These are phyloP conservation scores for Globisporangium camurandrum DNA, from an alignment of 352 stramenopile species.

Conservation along the genomic window DNA sequence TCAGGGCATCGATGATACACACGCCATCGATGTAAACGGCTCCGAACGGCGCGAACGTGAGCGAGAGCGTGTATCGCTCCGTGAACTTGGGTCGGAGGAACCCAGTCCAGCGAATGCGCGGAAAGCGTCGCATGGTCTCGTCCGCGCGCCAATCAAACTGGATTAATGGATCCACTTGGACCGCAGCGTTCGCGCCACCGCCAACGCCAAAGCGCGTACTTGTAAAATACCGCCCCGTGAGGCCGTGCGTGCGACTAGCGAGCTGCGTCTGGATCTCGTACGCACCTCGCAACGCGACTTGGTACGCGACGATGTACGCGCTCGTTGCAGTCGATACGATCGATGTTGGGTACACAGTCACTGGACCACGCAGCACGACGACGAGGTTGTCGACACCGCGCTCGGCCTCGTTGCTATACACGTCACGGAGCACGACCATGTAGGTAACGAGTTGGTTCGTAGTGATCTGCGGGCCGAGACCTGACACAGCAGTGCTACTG, in stretches of 20 bases:
- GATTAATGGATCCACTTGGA: slow-evolving; percentile 20
- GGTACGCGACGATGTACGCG: slow-evolving; percentile 34
- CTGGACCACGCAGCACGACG: slow-evolving; percentile 24
- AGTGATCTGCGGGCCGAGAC: slow-evolving; percentile 23
- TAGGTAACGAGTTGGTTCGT: slow-evolving; percentile 19
- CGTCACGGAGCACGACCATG: slow-evolving; percentile 28
- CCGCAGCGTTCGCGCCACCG: slow-evolving; percentile 1
- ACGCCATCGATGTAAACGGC: slow-evolving; percentile 28
- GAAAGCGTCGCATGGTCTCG: slow-evolving; percentile 28
- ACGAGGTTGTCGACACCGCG: slow-evolving; percentile 29
- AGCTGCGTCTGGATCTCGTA: slow-evolving; percentile 48
- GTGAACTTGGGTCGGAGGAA: slow-evolving; percentile 34
- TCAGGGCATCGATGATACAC: slow-evolving; percentile 29
- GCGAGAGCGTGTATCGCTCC: slow-evolving; percentile 28
- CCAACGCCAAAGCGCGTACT: slow-evolving; percentile 15
- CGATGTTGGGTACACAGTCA: slow-evolving; percentile 14
- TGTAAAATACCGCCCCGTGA: slow-evolving; percentile 33
- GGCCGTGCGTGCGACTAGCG: slow-evolving; percentile 15
- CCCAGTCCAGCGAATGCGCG: slow-evolving; percentile 35
- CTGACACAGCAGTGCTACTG: too few relatives aligned
- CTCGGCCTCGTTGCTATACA: slow-evolving; percentile 32
- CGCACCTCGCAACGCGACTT: slow-evolving; percentile 16
- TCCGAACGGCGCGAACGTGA: slow-evolving; percentile 17
- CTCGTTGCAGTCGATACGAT: slow-evolving; percentile 31
- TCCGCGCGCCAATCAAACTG: slow-evolving; percentile 35